A percentile compares a stretch with the other conserved stretches of the same genome.
phyloP scores from a whole-genome alignment of 371 early-diverging fungal genomes.

The Haplosporangium sp. region DNA sequence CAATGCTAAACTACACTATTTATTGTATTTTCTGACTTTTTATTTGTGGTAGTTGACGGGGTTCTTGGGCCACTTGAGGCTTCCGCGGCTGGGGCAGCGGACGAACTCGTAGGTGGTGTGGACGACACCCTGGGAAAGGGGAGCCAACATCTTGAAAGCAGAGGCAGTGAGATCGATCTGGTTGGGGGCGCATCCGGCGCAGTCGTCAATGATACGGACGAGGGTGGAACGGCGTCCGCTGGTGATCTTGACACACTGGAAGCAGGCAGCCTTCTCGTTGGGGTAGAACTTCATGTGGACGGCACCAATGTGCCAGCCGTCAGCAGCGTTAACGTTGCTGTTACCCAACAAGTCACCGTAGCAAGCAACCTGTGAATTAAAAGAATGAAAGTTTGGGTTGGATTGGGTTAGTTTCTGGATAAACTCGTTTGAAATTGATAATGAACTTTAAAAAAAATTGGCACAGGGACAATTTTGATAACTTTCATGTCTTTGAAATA shows the following conservation, averaged over 20 bases:
- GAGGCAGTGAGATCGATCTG: conserved; percentile 51
- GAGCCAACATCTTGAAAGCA: conserved; percentile 53
- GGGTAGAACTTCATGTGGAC: conserved; percentile 32
- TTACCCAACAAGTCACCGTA: conserved; percentile 46
- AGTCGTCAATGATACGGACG: conserved; percentile 52
- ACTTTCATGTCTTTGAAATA: too few species aligned
- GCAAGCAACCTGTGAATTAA: conserved; percentile 31
- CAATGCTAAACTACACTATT: not conserved
- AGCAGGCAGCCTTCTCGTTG: conserved; percentile 35
- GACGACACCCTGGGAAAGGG: conserved; percentile 38
- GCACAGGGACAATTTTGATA: not conserved
- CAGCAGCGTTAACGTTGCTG: conserved; percentile 42
- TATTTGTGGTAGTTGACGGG: conserved; percentile 21
- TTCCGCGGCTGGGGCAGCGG: conserved; percentile 27
- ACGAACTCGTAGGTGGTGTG: conserved; percentile 30
- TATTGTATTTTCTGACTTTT: not conserved
- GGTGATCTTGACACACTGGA: conserved; percentile 51
- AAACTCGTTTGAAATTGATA: not conserved
- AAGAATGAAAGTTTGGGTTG: not conserved
- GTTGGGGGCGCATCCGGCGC: conserved; percentile 35
- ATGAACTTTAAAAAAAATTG: not conserved
- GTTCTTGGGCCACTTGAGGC: conserved; percentile 48
- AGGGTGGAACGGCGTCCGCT: conserved; percentile 16
- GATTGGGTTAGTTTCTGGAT: not conserved
- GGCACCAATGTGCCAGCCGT: conserved; percentile 50